Percentiles rank a stretch among this genome's conserved stretches.
These are phyloP conservation scores for Favolaschia claudopus DNA, from an alignment of 768 basidiomycete species.

Conservation along the genomic window DNA sequence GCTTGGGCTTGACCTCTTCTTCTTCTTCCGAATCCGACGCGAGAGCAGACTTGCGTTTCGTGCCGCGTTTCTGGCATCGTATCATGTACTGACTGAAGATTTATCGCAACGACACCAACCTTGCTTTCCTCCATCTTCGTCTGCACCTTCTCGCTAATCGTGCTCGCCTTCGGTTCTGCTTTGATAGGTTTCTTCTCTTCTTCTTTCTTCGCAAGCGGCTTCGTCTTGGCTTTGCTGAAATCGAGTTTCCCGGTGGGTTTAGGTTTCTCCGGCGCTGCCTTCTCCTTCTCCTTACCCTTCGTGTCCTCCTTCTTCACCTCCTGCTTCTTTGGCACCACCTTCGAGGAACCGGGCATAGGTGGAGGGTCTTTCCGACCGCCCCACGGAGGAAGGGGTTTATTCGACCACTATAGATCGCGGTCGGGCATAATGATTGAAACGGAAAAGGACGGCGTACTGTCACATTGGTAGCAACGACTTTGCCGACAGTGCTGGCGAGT, in stretches of 20 bases:
- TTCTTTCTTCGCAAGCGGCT: conserved; percentile 44
- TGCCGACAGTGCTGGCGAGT: conserved; percentile 53
- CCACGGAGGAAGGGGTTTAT: conserved; percentile 14
- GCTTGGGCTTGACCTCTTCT: conserved; percentile 3
- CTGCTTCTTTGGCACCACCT: conserved; percentile 36
- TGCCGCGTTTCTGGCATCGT: conserved; percentile 30
- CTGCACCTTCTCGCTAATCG: conserved; percentile 25
- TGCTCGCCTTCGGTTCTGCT: conserved; percentile 16
- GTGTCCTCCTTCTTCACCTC: conserved; percentile 13
- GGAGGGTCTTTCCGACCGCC: conserved; percentile 28
- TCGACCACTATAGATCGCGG: neutral
- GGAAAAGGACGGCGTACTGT: conserved; percentile 43
- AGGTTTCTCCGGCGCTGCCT: conserved; percentile 37
- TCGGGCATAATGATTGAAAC: neutral
- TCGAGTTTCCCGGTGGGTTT: conserved; percentile 61
- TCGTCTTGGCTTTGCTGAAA: conserved; percentile 66
- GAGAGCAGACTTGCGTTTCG: conserved; percentile 54
- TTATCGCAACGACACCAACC: conserved; percentile 5
- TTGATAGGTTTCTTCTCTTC: conserved; percentile 22
- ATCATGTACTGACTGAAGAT: neutral
- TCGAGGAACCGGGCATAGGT: conserved; percentile 55
- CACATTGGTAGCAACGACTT: conserved; percentile 53
- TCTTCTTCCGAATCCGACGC: conserved; percentile 43
- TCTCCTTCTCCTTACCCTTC: conserved; percentile 31
- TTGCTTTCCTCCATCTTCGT: conserved; percentile 25